Conservation (phyloP, 2,329 filamentous ascomycete species). For the Aspergillus neoniger region DNA sequence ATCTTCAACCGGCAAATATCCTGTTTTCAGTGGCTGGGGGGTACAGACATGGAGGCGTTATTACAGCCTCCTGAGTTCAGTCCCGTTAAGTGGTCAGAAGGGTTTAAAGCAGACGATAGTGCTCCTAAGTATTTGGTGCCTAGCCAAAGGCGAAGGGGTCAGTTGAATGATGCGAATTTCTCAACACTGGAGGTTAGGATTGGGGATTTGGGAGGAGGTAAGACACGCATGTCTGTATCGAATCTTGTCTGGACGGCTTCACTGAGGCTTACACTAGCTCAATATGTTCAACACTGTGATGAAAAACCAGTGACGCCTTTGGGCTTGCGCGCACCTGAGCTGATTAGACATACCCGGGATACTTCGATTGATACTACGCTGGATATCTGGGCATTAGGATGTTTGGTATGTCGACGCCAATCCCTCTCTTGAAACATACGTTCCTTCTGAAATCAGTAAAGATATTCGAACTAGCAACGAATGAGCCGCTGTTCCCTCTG, state of each 20-base stretch:
- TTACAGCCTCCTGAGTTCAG: constrained; percentile 20
- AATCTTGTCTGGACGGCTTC: not conserved
- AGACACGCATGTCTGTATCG: not conserved
- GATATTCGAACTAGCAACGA: constrained; percentile 26
- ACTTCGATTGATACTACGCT: not conserved
- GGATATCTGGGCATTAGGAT: constrained; percentile 27
- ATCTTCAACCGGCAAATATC: constrained; percentile 28
- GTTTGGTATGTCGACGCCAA: constrained; percentile 19
- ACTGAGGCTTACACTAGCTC: constrained; percentile 7
- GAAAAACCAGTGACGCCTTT: constrained; percentile 20
- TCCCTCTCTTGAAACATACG: too few species aligned
- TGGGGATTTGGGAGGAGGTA: constrained; percentile 28
- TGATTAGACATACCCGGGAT: constrained; percentile 20
- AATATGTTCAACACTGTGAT: constrained; percentile 11
- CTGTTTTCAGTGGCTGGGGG: constrained; percentile 16
- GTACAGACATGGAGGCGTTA: not conserved
- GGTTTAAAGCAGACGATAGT: constrained; percentile 17
- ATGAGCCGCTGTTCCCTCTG: constrained; percentile 23
- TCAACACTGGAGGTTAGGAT: constrained; percentile 21
- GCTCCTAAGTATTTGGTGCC: constrained; percentile 23
- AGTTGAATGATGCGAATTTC: constrained; percentile 16
- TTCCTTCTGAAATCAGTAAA: not conserved
- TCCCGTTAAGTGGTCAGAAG: constrained; percentile 22
- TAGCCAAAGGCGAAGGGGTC: constrained; percentile 20
- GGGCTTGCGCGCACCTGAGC: constrained; percentile 24